Evolutionary conservation across 73 alveolate species (phyloP).

Genomic region (Paramecium caudatum): DNA sequence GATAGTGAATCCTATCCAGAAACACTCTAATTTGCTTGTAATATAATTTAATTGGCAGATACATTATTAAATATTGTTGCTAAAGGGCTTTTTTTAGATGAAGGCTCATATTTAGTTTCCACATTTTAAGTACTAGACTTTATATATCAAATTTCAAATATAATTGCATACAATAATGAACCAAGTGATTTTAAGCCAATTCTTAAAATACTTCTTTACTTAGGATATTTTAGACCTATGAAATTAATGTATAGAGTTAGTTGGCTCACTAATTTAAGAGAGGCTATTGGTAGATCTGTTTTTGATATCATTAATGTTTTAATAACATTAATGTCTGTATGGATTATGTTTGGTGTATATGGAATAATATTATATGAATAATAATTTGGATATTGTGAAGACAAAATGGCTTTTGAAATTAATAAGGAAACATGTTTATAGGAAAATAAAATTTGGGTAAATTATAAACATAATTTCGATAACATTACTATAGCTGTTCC

Average conservation of each 20-base stretch:
- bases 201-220: background rate
- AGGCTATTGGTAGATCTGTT: background rate
- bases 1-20: constrained; percentile 39
- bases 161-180: background rate
- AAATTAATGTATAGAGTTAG: background rate
- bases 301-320: background rate
- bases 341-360: constrained; percentile 52
- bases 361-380: constrained; percentile 18
- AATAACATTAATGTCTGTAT: constrained; percentile 22
- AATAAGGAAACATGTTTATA: background rate
- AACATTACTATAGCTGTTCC: constrained; percentile 37
- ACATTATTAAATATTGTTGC: constrained; percentile 20
- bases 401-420: background rate
- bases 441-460: constrained; percentile 44
- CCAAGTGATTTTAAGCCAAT: background rate
- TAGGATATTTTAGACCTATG: constrained; percentile 39
- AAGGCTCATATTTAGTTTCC: background rate
- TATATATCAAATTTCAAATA: constrained; percentile 5
- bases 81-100: background rate
- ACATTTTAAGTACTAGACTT: constrained; percentile 32
- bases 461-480: constrained; percentile 56
- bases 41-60: constrained; percentile 23
- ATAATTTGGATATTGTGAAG: constrained; percentile 65
- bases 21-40: background rate
- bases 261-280: constrained; percentile 1